Evolutionary conservation across 2,329 filamentous ascomycete genomes (phyloP), one percentile per base, ranked within the genome.

Genomic region (Fusarium fracticaudum): DNA sequence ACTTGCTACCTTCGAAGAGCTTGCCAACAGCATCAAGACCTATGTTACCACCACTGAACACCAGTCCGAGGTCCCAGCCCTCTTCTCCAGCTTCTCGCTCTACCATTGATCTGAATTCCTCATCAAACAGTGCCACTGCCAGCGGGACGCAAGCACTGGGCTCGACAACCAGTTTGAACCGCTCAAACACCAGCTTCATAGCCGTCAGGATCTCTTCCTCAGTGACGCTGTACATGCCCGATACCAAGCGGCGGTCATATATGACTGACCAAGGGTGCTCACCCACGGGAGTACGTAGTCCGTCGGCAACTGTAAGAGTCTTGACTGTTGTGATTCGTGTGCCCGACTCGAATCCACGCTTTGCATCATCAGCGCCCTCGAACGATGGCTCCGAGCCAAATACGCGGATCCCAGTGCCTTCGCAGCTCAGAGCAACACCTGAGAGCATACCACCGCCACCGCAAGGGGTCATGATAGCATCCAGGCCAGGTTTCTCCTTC

Each of bases 81-180:
- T 89, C 86, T 60, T 90, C 87, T 1, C 93, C 93, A 0, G 86
- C 93, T 81, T 95, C 93, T 68, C 79, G 82, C 84, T 94, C 91
- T 15, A 95, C 92, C 82, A 92, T 82, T 18, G 79, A 81, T 66
- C 94, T 85, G 72, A 98, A 98, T 8, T 95, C 94, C 83, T 97
- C 94, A 80, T 98, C 93, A 74, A 90, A 98, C 75, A 98, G 84
- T 60, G 91, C 92, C 13, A 94, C 93, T 0, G 96, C 96, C 68
- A 98, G 82, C 3, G 91, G 90, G n/a, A 98, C 95, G 6, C 92
- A 94, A 1, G 93, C 90, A 82, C 92, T 95, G 29, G 96, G 96
- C 86, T 98, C 96, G 18, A 98, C 91, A 29, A 98, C 91, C 53
- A 97, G 85, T 89, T 98, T 98, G 87, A 96, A 91, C 66, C 95